Evolutionary conservation across 1,139 yeast genomes (phyloP), one percentile per base, ranked within the genome.

Genomic region (Yamadazyma songkhlaensis): DNA sequence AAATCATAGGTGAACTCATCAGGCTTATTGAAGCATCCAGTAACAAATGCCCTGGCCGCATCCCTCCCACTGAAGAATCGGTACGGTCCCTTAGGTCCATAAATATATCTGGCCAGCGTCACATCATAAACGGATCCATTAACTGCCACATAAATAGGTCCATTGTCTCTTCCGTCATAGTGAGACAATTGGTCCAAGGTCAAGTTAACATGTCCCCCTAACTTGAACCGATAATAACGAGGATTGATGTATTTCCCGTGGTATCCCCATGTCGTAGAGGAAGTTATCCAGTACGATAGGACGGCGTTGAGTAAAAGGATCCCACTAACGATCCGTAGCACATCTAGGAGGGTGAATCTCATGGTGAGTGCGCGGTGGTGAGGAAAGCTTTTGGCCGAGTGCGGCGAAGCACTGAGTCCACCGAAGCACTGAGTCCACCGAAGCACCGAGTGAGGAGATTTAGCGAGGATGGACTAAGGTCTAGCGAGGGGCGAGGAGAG

Each of bases 41-140:
- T 86, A 3, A 80, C 83, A 50, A 77, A 81, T 20, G 88, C 88
- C 33, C 95, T 62, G 0, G 92, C 83, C 31, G 79, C 75, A 54
- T 87, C 95, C 34, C 62, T 64, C 0, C 95, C 95, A 17, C 81
- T 72, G 51, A 87, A 76, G 37, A 70, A 62, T 4, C 65, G 55
- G 54, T 86, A 86, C 1, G 81, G 57, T 0, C 89, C 89, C 1
- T 68, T 64, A 0, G 85, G 84, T 0, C 88, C 88, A 54, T 87
- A 86, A 2, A 81, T 62, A 2, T 54, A 59, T 2, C 70, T 62
- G n/a, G 76, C 64, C 0, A 72, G 57, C 3, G 79, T 60, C 2
- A 86, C 95, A 51, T 86, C 95, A 55, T 72, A 86, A 0, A 86
- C 82, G 5, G 68, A 69, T 0, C 90, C 90, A 49, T 81, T 69